Evolutionary conservation across 2,329 filamentous ascomycete species (phyloP).

Genomic region (Mycosphaerella sp.): DNA sequence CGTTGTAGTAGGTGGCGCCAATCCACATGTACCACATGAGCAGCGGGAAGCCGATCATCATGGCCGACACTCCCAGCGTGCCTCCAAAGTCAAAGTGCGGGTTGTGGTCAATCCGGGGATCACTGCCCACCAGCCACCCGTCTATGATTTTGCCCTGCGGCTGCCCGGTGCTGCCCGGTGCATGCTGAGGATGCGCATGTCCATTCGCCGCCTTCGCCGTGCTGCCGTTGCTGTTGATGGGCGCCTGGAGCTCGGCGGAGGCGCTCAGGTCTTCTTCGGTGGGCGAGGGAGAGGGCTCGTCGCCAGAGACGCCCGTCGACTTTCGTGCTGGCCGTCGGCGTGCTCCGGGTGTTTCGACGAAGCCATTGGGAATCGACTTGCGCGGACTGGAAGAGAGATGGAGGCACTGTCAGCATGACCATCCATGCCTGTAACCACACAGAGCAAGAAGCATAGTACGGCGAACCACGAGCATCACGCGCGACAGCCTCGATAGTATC

Average conservation of each 20-base stretch:
- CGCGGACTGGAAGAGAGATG: slow-evolving; percentile 7
- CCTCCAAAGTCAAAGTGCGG: slow-evolving; percentile 78
- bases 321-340: slow-evolving; percentile 39
- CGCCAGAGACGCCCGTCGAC: slow-evolving; percentile 31
- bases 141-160: slow-evolving; percentile 38
- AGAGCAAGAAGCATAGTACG: not conserved
- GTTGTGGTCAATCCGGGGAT: slow-evolving; percentile 41
- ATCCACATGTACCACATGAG: slow-evolving; percentile 99
- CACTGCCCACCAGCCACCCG: slow-evolving; percentile 33
- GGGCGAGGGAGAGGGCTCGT: slow-evolving; percentile 36
- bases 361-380: slow-evolving; percentile 41
- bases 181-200: slow-evolving; percentile 33
- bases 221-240: slow-evolving; percentile 6
- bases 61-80: slow-evolving; percentile 65
- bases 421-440: not conserved
- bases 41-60: slow-evolving; percentile 90
- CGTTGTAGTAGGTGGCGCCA: slow-evolving; percentile 86
- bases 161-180: slow-evolving; percentile 32
- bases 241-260: slow-evolving; percentile 11
- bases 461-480: not conserved
- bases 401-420: slow-evolving; percentile 1
- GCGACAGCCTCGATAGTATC: not conserved
- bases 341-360: slow-evolving; percentile 46
- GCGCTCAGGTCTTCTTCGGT: slow-evolving; percentile 22
- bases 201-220: slow-evolving; percentile 29